Percentiles rank a stretch among this genome's conserved stretches.
Conservation (phyloP, 495 filamentous ascomycete genomes). For the Clohesyomyces aquaticus region DNA sequence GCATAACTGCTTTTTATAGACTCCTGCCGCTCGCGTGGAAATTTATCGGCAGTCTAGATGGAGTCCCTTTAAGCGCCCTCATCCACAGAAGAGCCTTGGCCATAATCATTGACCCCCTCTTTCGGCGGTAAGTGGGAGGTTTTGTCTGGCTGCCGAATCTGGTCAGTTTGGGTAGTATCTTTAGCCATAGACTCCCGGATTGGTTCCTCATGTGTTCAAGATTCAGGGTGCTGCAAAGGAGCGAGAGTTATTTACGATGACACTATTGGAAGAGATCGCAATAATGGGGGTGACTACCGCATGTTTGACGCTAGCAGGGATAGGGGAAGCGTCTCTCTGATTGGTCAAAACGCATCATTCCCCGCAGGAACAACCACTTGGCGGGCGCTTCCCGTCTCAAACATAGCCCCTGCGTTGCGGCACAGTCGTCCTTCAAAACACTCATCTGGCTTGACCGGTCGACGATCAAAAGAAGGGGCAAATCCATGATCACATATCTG, state of each 20-base stretch:
- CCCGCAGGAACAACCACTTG: neutral
- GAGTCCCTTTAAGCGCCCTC: neutral
- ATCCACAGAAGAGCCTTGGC: neutral
- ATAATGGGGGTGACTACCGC: neutral
- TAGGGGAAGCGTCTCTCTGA: neutral
- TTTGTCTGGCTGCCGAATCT: neutral
- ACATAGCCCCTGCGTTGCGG: neutral
- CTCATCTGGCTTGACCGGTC: neutral
- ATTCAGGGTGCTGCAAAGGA: neutral
- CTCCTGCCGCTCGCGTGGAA: too few relatives aligned
- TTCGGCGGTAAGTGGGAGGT: neutral
- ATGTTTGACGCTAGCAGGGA: neutral
- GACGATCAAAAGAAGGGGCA: neutral
- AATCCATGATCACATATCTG: neutral
- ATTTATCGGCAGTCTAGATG: too few relatives aligned
- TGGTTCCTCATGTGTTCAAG: neutral
- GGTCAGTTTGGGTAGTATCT: neutral
- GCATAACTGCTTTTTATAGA: too few relatives aligned
- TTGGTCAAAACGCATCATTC: neutral
- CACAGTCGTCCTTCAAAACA: neutral
- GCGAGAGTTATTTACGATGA: neutral
- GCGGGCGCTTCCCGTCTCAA: neutral
- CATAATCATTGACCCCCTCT: neutral
- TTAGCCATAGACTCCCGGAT: neutral
- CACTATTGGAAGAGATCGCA: neutral